Base-by-base conservation (phyloP, 2,329 filamentous ascomycete genomes). In the Pyrenochaeta sp. region DNA sequence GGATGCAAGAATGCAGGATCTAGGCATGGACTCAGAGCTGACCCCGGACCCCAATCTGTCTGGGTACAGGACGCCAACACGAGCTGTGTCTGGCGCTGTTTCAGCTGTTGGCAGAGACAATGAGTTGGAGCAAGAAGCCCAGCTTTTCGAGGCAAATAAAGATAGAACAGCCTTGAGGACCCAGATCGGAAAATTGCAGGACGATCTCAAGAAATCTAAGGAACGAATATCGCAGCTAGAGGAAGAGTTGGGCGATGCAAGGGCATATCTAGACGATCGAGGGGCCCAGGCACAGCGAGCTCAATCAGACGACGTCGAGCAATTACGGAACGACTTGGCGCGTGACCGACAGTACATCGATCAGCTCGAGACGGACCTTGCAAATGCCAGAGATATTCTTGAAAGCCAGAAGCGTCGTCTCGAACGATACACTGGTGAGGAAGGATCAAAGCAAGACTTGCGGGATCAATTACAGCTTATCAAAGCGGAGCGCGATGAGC, bases 391-490 rank as follows among this genome's bases (percentile, higher is more conserved):
- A 48, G 73, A 77, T 17, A 74, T 76, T 1, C 62, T 80, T 21
- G 78, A 81, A n/a, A 75, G 71, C 20, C 78, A 80, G 51, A 79
- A 81, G 54, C 72, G 76, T 33, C 76, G 81, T 44, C 71, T 82
- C 4, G 77, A 79, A 45, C 72, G 77, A 1, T 70, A 76, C 47
- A 78, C 78, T 53, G 68, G 69, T 12, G 76, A 78, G 46, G 68
- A 73, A 44, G 77, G 76, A 14, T 73, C 72, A 14, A 81, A 81
- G 54, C 79, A 81, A 62, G 79, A 80, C 45, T 63, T 83, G n/a
- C 76, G 78, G 4, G 81, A 83, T 54, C 79, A 82, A 46, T 59
- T 82, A n/a, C 81, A 82, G 58, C 68, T 82, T 21, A 65, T 82
- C 40, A 72, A 74, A 46, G 76, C 78, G 0, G 81, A 83, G 65